Base-by-base conservation (phyloP, 1,139 yeast species). In the Lodderomyces elongisporus region DNA sequence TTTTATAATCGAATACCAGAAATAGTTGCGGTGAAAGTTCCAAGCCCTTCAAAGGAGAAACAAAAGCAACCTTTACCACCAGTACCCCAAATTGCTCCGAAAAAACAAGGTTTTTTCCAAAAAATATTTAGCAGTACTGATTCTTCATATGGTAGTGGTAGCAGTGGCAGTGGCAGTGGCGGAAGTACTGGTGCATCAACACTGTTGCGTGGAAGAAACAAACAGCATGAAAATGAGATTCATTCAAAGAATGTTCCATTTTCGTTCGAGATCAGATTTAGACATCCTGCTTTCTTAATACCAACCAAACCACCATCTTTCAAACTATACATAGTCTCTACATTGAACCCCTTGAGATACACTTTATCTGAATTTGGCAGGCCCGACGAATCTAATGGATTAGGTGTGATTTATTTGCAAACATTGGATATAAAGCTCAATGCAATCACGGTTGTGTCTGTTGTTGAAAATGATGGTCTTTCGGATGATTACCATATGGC, bases 371-470 rank as follows among this genome's bases (percentile, higher is more conserved):
- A 64, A 46, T 56, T 64, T 30, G 67, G 65, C 0, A 48, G 51
- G 21, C 59, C 66, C 0, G 64, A 63, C 1, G 68, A 66, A 25
- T 57, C 65, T 25, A 70, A 72, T 36, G 78, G 78, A 0, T 48
- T 70, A 28, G 79, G 79, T 0, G 56, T 63, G 10, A 50, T 74
- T 0, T 71, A 66, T 42, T 43, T 74, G 26, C 71, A 66, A 32
- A 48, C 51, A 22, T 45, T 74, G 14, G 43, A 45, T 7, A 52
- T 71, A 4, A 66, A 60, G n/a, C 44, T 74, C 22, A 46, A 46
- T 2, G 45, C 58, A 3, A 51, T 53, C 10, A 67, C 73, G 0
- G 32, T 43, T 3, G 48, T 60, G 2, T 61, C 69, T 10, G 73
- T 63, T 2, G 37, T 60, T n/a, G 70, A 63, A 35, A 45, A 42